These are phyloP conservation scores for Cytospora chrysosperma DNA, from an alignment of 2,329 filamentous ascomycete species.

Conservation along the genomic window DNA sequence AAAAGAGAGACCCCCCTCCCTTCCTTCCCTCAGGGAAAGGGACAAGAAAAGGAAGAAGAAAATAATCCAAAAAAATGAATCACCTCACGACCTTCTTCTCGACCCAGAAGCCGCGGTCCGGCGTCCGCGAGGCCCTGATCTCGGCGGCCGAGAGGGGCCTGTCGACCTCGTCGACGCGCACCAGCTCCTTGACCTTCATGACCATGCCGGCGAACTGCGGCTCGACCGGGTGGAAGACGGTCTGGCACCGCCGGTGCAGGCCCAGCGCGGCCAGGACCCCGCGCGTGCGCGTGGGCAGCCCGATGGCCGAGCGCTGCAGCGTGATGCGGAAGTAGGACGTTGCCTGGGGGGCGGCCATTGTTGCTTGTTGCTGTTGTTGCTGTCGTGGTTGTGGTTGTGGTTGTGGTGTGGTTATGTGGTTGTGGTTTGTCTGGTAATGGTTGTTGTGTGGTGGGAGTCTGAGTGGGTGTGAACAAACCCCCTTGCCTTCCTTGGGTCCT, in stretches of 20 bases:
- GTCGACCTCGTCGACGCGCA: constrained; percentile 77
- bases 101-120: constrained; percentile 77
- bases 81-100: constrained; percentile 53
- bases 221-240: constrained; percentile 84
- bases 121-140: constrained; percentile 69
- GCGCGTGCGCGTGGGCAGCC: constrained; percentile 74
- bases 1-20: too few relatives aligned
- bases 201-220: constrained; percentile 85
- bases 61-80: too few relatives aligned
- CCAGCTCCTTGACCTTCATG: constrained; percentile 90
- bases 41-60: too few relatives aligned
- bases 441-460: too few relatives aligned
- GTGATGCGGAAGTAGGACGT: constrained; percentile 91
- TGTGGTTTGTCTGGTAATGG: background rate
- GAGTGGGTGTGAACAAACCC: too few relatives aligned
- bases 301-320: constrained; percentile 84
- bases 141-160: constrained; percentile 61
- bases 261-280: constrained; percentile 84
- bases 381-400: background rate
- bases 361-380: constrained; percentile 4
- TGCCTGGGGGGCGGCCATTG: constrained; percentile 9
- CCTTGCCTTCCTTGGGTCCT: background rate
- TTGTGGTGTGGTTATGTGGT: background rate
- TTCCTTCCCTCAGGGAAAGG: too few relatives aligned
- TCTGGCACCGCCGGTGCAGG: constrained; percentile 78